Evolutionary conservation across 306 rosid genomes (phyloP).

Genomic region (Trifolium subterraneum): DNA sequence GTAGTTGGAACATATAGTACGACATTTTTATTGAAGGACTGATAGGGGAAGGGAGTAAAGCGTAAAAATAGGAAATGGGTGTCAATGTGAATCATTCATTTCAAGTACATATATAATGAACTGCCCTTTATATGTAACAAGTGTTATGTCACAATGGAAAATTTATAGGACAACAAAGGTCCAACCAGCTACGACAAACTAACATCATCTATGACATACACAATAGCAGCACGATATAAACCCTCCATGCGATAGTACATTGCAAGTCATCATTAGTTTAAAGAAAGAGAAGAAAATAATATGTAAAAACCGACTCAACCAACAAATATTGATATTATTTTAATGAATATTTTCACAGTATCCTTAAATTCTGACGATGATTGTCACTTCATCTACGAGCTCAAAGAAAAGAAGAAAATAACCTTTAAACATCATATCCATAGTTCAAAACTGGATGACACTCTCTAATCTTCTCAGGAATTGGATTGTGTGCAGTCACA

Average conservation of each 20-base stretch:
- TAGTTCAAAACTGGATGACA: too few species aligned
- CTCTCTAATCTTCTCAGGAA: too few species aligned
- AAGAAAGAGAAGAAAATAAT: slow-evolving; percentile 20
- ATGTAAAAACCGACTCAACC: too few species aligned
- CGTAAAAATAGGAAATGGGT: neutral
- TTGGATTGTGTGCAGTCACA: too few species aligned
- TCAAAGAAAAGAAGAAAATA: too few species aligned
- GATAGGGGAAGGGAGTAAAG: neutral
- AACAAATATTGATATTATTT: too few species aligned
- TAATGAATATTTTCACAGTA: too few species aligned
- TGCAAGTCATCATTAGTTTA: slow-evolving; percentile 26
- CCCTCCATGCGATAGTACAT: slow-evolving; percentile 41
- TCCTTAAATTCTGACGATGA: too few species aligned
- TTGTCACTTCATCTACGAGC: too few species aligned
- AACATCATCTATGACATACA: slow-evolving; percentile 35
- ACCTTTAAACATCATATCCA: too few species aligned
- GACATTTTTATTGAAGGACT: neutral
- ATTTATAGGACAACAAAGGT: slow-evolving; percentile 14
- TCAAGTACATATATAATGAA: slow-evolving; percentile 6
- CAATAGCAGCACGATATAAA: neutral
- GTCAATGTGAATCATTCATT: slow-evolving; percentile 13
- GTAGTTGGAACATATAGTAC: too few species aligned
- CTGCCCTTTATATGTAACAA: neutral
- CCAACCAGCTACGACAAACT: slow-evolving; percentile 34
- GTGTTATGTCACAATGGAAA: slow-evolving; percentile 1